Evolutionary conservation across 805 yeast species (phyloP), one percentile per base, ranked within the genome.

Genomic region (Kodamaea laetipori): DNA sequence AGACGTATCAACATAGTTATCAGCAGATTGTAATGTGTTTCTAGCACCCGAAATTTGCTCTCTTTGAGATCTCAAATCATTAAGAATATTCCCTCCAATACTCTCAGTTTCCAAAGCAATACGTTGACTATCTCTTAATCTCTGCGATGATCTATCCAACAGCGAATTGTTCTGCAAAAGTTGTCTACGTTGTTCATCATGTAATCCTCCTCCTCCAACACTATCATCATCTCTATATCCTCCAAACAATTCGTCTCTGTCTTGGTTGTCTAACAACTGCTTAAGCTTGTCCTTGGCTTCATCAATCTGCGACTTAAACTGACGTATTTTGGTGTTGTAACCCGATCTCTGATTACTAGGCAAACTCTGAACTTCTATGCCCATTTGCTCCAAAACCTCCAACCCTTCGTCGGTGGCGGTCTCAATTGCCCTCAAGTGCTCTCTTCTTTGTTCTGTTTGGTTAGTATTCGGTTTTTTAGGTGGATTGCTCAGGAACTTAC

Each of bases 81-180:
- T 82, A 67, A 94, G 76, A 41, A 94, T 94, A 51, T 86, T 84
- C 10, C 97, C 88, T 1, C 99, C 99, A 40, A 94, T 81, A 24
- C 76, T 74, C 64, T 94, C 99, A 0, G 99, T 90, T 54, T 94
- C 99, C 41, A 86, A 71, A 5, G 98, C 99, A 2, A 90, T 74
- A 53, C 97, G 76, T 50, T 92, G 95, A 15, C 94, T 84, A 37
- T 94, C 97, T 47, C 84, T 76, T 37, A 94, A 73, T 54, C 96
- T 77, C 49, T 90, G 92, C 1, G 89, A 78, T 1, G 95, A 79
- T 51, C 94, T 75, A 52, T 88, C 96, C 46, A 94, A 73, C 3
- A 94, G 75, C 2, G 89, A 83, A 56, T 87, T 87, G 48, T 87
- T 87, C 41, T 78, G 76, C 45, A 94, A 71, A 36, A 94, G 72